These are phyloP conservation scores for Termitomyces sp. DNA, from an alignment of 768 basidiomycete genomes.

Conservation along the genomic window DNA sequence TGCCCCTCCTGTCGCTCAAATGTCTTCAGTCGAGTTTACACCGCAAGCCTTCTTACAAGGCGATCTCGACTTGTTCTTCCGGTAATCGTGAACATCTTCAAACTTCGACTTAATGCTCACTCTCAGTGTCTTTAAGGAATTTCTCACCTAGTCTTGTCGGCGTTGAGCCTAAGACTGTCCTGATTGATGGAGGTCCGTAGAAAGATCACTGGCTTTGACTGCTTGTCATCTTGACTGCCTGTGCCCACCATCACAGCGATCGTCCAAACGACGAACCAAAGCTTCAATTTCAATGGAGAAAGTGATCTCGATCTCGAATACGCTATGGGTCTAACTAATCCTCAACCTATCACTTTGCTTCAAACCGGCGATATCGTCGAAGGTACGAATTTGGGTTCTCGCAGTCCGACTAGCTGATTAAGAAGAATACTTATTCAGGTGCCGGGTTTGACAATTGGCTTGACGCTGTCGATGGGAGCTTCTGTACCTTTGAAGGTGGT, in stretches of 20 bases:
- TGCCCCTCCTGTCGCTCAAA: background rate
- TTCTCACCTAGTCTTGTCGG: conserved; percentile 35
- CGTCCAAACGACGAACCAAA: conserved; percentile 34
- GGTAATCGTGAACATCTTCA: conserved; percentile 5
- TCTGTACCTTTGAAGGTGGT: conserved; percentile 42
- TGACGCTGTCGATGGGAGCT: conserved; percentile 41
- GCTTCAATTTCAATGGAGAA: conserved; percentile 48
- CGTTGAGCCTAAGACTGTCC: conserved; percentile 26
- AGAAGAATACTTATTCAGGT: conserved; percentile 18
- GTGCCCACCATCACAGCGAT: conserved; percentile 24
- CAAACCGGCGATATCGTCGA: conserved; percentile 40
- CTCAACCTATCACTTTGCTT: conserved; percentile 36
- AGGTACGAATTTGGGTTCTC: conserved; percentile 18
- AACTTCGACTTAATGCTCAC: background rate
- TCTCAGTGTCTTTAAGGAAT: conserved; percentile 17
- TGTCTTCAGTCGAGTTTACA: conserved; percentile 5
- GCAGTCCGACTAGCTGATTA: background rate
- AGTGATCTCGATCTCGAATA: conserved; percentile 56
- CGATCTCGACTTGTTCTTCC: conserved; percentile 34
- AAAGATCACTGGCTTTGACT: background rate
- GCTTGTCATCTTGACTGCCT: background rate
- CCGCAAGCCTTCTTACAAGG: conserved; percentile 8
- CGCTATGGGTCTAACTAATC: conserved; percentile 41
- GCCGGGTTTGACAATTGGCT: conserved; percentile 45
- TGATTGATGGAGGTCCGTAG: conserved; percentile 28